Percentiles rank a stretch among this genome's conserved stretches.
Conservation (phyloP, 176 grass and related monocot species). For the Panicum miliaceum region DNA sequence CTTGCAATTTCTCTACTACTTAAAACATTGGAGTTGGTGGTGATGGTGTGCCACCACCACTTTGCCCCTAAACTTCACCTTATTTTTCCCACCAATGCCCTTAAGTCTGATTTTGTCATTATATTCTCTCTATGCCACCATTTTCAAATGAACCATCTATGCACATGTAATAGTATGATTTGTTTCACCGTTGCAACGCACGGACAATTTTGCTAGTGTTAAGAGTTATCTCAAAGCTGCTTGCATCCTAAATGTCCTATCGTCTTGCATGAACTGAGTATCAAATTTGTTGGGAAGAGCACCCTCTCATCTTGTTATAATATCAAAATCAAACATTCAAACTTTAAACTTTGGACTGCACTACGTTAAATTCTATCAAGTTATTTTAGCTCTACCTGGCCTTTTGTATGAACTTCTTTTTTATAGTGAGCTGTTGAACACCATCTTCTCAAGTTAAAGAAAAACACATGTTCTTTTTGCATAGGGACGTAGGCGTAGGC, state of each 20-base stretch:
- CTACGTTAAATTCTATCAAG: constrained; percentile 18
- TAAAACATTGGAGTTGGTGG: no score
- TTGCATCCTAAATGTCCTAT: constrained; percentile 17
- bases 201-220: not conserved
- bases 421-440: not conserved
- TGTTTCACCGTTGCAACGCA: no score
- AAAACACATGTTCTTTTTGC: constrained; percentile 2
- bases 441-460: constrained; percentile 23
- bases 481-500: not conserved
- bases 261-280: constrained; percentile 12
- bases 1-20: not conserved
- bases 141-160: no score
- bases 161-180: no score
- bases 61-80: no score
- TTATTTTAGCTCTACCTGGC: constrained; percentile 16
- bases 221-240: not conserved
- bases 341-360: constrained; percentile 7
- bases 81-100: no score
- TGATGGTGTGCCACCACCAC: no score
- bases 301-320: not conserved
- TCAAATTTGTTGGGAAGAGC: constrained; percentile 3
- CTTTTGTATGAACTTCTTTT: not conserved
- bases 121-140: no score
- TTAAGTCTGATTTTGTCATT: no score
- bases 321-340: not conserved